A percentile compares a stretch with the other conserved stretches of the same genome.
Evolutionary conservation across 2,329 filamentous ascomycete species (phyloP).

Genomic region (Pseudogymnoascus sp.): DNA sequence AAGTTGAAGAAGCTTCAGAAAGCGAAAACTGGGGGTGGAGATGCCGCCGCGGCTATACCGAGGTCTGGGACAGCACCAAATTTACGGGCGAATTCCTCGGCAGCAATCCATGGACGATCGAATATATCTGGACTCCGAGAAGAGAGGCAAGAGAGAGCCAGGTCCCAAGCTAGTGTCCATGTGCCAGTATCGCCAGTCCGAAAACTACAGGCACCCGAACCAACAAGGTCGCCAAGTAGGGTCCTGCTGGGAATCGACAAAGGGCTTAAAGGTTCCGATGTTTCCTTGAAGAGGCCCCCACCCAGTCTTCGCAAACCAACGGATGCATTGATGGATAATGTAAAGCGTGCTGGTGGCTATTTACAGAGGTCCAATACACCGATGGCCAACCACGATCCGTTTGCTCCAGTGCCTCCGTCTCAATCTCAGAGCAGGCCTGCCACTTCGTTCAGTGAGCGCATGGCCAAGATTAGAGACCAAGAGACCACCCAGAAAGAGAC

Average conservation of each 20-base stretch:
- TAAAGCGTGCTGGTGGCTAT: constrained; percentile 32
- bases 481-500: constrained; percentile 45
- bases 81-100: constrained; percentile 22
- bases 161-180: constrained; percentile 45
- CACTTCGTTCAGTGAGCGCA: constrained; percentile 69
- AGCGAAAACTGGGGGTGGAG: constrained; percentile 38
- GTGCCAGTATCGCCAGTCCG: constrained; percentile 70
- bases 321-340: constrained; percentile 25
- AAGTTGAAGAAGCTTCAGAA: constrained; percentile 82
- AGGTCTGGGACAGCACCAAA: constrained; percentile 14
- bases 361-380: constrained; percentile 36
- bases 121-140: constrained; percentile 22
- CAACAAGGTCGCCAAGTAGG: constrained; percentile 66
- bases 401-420: constrained; percentile 16
- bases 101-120: constrained; percentile 22
- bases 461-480: constrained; percentile 60
- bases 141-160: constrained; percentile 22
- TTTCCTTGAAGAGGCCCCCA: constrained; percentile 71
- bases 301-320: constrained; percentile 39
- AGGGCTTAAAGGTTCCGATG: constrained; percentile 68
- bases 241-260: constrained; percentile 85
- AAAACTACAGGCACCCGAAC: constrained; percentile 40
- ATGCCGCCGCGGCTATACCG: background rate
- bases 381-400: constrained; percentile 17
- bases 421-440: constrained; percentile 36